Base-by-base conservation (phyloP, 768 basidiomycete genomes). In the Boletus coccyginus region DNA sequence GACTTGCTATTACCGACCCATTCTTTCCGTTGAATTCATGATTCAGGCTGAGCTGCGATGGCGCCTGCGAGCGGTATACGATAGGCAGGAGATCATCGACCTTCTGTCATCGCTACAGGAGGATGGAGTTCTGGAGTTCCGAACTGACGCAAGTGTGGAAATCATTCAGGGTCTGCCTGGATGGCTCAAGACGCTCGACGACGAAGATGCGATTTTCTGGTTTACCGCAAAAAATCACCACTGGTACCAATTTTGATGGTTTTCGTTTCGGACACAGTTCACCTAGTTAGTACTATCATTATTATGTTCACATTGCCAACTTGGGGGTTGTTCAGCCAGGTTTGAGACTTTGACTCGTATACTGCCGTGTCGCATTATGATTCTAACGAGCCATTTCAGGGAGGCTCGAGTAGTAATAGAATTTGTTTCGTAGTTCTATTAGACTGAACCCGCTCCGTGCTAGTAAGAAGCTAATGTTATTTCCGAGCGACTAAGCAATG, bases 81-180 rank as follows among this genome's bases (percentile, higher is more conserved):
- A 93, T 66, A 77, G 85, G 53, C 87, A 87, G 59, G 91, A 92
- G 66, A 73, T 88, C 27, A 71, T 77, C 46, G 90, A 91, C n/a
- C 57, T 87, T 21, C 65, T 90, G 45, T 70, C 73, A 14, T 78
- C 78, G 52, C 70, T 92, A 48, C 66, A 71, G 21, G 77, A 78
- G n/a, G 82, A 84, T 32, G 79, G 81, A 10, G 80, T 76, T 55
- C 53, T 88, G 31, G 70, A 70, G 43, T 60, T 59, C 54, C 52
- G 54, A 56, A 43, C 58, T 64, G 53, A 51, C 1, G 31, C 49
- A 29, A 44, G 46, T 31, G 17, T 56, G 52, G 55, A 50, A 45
- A 32, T n/a, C 9, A 33, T 58, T 31, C 61, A 46, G 40, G 48
- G 16, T 33, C 50, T 66, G 35, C 54, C 70, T 45, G 69, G 65